phyloP scores from a whole-genome alignment of 805 yeast genomes.

The Suhomyces faveliae region DNA sequence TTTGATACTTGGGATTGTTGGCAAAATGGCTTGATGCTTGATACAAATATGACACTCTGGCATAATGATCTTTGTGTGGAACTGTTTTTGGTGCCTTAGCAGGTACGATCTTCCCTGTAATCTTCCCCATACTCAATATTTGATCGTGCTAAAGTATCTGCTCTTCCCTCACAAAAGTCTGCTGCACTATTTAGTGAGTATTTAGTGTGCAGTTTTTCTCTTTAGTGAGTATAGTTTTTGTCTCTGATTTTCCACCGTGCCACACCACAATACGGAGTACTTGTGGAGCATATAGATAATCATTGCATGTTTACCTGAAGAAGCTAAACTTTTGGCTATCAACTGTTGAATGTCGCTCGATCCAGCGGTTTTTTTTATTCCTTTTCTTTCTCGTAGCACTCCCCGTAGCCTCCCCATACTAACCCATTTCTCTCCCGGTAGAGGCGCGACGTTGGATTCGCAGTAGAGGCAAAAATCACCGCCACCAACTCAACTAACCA shows the following conservation, averaged over 20 bases:
- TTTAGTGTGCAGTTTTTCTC: too few relatives aligned
- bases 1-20: constrained; percentile 25
- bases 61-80: constrained; percentile 58
- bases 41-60: constrained; percentile 57
- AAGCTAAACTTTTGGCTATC: background rate
- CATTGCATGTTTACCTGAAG: background rate
- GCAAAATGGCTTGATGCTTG: constrained; percentile 50
- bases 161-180: too few relatives aligned
- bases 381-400: background rate
- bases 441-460: background rate
- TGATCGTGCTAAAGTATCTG: too few relatives aligned
- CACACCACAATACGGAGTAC: background rate
- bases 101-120: background rate
- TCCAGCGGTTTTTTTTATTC: background rate
- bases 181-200: too few relatives aligned
- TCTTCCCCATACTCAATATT: constrained; percentile 2
- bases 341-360: too few relatives aligned
- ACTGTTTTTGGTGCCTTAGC: constrained; percentile 35
- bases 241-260: background rate
- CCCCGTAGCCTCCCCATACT: background rate
- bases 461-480: constrained; percentile 6
- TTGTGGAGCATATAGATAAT: too few relatives aligned
- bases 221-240: background rate
- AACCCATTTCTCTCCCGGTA: background rate
- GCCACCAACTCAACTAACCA: background rate